Conservation (phyloP, 2,329 filamentous ascomycete species). For the Apiospora marii region DNA sequence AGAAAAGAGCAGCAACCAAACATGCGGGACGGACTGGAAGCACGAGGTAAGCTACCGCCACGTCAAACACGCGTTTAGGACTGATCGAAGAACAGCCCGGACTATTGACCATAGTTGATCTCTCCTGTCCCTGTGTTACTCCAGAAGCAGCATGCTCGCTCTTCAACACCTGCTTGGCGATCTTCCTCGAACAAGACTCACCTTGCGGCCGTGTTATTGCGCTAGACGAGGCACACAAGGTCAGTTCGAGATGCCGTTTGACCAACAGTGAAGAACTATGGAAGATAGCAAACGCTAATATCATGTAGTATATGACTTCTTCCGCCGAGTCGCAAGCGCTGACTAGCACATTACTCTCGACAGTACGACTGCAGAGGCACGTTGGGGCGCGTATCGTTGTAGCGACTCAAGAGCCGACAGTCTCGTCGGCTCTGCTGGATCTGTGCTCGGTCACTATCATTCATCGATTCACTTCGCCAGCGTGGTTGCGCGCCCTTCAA, state of each 20-base stretch:
- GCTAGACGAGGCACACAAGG: constrained; percentile 80
- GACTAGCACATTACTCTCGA: too few species aligned
- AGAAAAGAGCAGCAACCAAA: too few species aligned
- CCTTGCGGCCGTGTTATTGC: constrained; percentile 67
- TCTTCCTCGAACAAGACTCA: constrained; percentile 66
- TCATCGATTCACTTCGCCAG: constrained; percentile 20
- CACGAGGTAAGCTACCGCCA: too few species aligned
- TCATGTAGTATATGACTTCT: too few species aligned
- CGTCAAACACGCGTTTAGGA: too few species aligned
- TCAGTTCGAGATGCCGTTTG: too few species aligned
- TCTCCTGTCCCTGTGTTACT: constrained; percentile 76
- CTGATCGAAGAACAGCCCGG: too few species aligned
- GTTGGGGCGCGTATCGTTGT: constrained; percentile 16
- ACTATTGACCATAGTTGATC: constrained; percentile 67
- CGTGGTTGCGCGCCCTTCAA: constrained; percentile 14
- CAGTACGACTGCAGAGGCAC: not conserved
- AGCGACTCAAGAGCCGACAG: constrained; percentile 14
- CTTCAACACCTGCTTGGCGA: constrained; percentile 73
- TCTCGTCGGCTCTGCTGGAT: constrained; percentile 13
- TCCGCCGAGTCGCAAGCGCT: too few species aligned
- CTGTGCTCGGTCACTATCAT: constrained; percentile 9
- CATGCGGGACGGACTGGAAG: too few species aligned
- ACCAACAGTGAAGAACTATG: too few species aligned
- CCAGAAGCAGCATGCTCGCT: constrained; percentile 71
- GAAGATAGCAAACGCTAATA: too few species aligned